Conservation (phyloP, 306 rosid species). For the Vigna hirtella region DNA sequence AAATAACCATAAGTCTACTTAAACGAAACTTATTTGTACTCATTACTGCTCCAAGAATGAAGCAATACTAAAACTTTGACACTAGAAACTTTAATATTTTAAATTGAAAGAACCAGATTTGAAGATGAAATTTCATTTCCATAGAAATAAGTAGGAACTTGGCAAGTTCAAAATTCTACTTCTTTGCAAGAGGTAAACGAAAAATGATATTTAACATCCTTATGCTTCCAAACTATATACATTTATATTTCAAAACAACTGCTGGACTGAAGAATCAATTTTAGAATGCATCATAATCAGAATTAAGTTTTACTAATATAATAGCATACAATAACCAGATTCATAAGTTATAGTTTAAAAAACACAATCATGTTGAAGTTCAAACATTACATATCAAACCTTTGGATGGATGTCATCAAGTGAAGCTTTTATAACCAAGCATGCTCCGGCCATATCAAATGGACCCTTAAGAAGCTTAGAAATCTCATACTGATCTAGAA, state of each 20-base stretch:
- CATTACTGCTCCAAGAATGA: constrained; percentile 25
- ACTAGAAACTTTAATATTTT: neutral
- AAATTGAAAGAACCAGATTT: neutral
- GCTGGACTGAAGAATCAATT: constrained; percentile 14
- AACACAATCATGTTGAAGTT: constrained; percentile 32
- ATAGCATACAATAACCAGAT: constrained; percentile 14
- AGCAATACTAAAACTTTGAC: constrained; percentile 3
- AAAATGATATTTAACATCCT: constrained; percentile 5
- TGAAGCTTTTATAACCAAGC: constrained; percentile 68
- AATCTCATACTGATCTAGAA: constrained; percentile 76
- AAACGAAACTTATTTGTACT: neutral
- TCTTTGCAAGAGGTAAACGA: neutral
- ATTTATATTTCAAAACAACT: constrained; percentile 10
- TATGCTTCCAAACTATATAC: constrained; percentile 11
- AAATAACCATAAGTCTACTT: neutral
- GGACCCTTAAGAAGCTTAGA: constrained; percentile 84
- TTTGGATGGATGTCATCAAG: constrained; percentile 53
- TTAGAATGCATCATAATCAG: constrained; percentile 22
- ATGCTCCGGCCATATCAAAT: constrained; percentile 81
- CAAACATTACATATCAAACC: constrained; percentile 57
- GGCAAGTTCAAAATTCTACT: neutral
- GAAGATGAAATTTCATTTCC: neutral
- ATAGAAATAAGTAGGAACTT: neutral
- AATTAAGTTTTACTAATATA: constrained; percentile 5
- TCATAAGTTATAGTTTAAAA: constrained; percentile 34